These are phyloP conservation scores for Grosmannia penicillata DNA, from an alignment of 2,329 filamentous ascomycete species.

Conservation along the genomic window DNA sequence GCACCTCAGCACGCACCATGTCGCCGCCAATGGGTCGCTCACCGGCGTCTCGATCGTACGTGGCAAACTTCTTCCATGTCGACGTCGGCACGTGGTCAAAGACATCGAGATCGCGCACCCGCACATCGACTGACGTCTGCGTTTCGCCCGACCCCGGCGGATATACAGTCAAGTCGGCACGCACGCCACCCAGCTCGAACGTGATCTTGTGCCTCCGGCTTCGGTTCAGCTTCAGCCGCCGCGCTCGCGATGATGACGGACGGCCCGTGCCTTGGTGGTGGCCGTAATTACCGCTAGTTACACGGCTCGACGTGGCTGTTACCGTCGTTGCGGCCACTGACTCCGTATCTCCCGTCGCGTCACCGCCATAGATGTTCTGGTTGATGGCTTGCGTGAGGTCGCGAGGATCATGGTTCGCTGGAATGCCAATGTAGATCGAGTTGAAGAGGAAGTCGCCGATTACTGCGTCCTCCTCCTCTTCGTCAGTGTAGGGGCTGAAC, in stretches of 20 bases:
- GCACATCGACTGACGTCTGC: constrained; percentile 73
- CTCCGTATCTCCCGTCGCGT: constrained; percentile 75
- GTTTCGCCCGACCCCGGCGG: constrained; percentile 66
- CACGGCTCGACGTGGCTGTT: constrained; percentile 36
- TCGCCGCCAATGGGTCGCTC: constrained; percentile 71
- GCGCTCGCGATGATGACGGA: constrained; percentile 19
- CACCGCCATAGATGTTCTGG: constrained; percentile 55
- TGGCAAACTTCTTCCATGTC: constrained; percentile 96
- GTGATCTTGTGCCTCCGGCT: constrained; percentile 92
- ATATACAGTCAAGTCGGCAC: constrained; percentile 69
- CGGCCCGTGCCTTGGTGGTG: neutral
- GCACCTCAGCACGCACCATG: constrained; percentile 80
- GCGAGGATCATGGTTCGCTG: constrained; percentile 68
- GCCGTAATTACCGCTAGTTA: constrained; percentile 24
- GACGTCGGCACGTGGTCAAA: constrained; percentile 91
- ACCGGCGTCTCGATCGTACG: constrained; percentile 79
- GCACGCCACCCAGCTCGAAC: constrained; percentile 77
- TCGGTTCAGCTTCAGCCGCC: constrained; percentile 61
- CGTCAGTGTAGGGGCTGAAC: constrained; percentile 26
- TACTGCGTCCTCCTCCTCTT: constrained; percentile 67
- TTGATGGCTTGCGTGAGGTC: constrained; percentile 78
- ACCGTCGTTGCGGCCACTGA: constrained; percentile 53
- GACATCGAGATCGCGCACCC: constrained; percentile 70
- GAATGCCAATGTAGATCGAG: constrained; percentile 93
- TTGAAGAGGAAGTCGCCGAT: constrained; percentile 97